Percentiles rank a stretch among this genome's conserved stretches.
phyloP scores from a whole-genome alignment of 768 basidiomycete genomes.

The Albatrellus ellisii region DNA sequence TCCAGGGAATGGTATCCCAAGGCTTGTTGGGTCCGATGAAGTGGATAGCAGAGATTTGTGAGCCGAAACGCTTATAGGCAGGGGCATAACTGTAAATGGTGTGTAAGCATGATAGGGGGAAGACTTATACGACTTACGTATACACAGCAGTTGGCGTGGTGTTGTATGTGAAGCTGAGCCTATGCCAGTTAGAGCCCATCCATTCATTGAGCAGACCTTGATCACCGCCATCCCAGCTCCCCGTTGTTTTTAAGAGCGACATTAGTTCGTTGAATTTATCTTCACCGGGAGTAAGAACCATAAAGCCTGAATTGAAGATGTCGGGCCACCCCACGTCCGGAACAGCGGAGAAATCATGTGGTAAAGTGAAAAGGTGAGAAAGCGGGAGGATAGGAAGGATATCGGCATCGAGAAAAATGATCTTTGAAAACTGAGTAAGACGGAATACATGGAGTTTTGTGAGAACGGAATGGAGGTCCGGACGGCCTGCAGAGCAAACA shows the following conservation, averaged over 20 bases:
- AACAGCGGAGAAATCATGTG: slow-evolving; percentile 80
- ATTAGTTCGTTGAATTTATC: slow-evolving; percentile 72
- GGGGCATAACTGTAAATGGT: slow-evolving; percentile 68
- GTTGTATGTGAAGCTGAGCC: slow-evolving; percentile 95
- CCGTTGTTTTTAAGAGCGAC: slow-evolving; percentile 59
- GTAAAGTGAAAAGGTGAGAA: slow-evolving; percentile 79
- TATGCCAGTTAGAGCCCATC: slow-evolving; percentile 77
- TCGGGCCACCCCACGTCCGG: slow-evolving; percentile 99
- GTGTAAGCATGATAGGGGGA: not conserved
- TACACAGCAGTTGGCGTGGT: slow-evolving; percentile 96
- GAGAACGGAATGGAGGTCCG: slow-evolving; percentile 84
- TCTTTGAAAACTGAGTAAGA: slow-evolving; percentile 71
- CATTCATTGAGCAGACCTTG: slow-evolving; percentile 97
- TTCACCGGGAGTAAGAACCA: slow-evolving; percentile 74
- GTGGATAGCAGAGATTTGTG: slow-evolving; percentile 76
- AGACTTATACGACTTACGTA: slow-evolving; percentile 46
- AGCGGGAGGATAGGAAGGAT: slow-evolving; percentile 80
- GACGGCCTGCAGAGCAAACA: slow-evolving; percentile 54
- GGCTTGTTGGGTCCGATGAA: slow-evolving; percentile 97
- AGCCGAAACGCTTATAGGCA: slow-evolving; percentile 88
- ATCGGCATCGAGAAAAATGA: slow-evolving; percentile 89
- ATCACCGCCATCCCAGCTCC: slow-evolving; percentile 97
- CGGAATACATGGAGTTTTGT: slow-evolving; percentile 97
- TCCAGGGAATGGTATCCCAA: slow-evolving; percentile 67
- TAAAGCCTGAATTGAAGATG: slow-evolving; percentile 95